These are phyloP conservation scores for Hebeloma cylindrosporum DNA, from an alignment of 768 basidiomycete genomes.

Conservation along the genomic window DNA sequence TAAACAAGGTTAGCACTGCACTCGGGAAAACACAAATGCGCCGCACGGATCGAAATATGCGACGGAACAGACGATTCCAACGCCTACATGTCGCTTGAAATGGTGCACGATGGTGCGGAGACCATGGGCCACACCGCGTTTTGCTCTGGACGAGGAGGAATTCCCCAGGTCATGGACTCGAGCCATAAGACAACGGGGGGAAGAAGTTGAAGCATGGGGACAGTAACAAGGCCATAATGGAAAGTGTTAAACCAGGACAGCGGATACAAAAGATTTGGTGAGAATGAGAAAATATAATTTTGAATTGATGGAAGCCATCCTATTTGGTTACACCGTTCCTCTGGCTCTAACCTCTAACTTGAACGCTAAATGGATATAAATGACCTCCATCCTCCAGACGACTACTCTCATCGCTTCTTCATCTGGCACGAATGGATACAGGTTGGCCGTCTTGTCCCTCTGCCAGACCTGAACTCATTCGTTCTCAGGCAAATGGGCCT, in stretches of 20 bases:
- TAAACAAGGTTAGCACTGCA: constrained; percentile 4
- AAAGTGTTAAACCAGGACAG: constrained; percentile 31
- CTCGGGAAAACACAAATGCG: not conserved
- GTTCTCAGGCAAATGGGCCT: constrained; percentile 67
- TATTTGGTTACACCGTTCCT: constrained; percentile 20
- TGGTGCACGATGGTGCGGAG: constrained; percentile 43
- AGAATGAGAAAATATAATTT: constrained; percentile 22
- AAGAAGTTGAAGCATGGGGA: constrained; percentile 15
- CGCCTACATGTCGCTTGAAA: constrained; percentile 64
- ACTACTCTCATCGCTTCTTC: constrained; percentile 81
- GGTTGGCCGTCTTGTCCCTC: constrained; percentile 35
- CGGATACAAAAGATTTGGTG: constrained; percentile 31
- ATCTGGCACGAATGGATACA: constrained; percentile 93
- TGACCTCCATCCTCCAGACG: constrained; percentile 79
- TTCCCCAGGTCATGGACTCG: constrained; percentile 10
- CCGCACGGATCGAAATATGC: constrained; percentile 87
- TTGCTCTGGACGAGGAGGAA: constrained; percentile 7
- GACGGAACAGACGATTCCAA: constrained; percentile 81
- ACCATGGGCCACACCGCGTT: constrained; percentile 5
- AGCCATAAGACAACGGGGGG: constrained; percentile 23
- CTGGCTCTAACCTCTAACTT: constrained; percentile 21
- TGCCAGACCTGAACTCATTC: constrained; percentile 1
- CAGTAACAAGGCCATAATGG: constrained; percentile 29
- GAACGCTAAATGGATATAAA: constrained; percentile 40
- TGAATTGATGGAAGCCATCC: constrained; percentile 13